A percentile compares a stretch with the other conserved stretches of the same genome.
Conservation (phyloP, 116 monocot genomes). For the Posidonia oceanica region DNA sequence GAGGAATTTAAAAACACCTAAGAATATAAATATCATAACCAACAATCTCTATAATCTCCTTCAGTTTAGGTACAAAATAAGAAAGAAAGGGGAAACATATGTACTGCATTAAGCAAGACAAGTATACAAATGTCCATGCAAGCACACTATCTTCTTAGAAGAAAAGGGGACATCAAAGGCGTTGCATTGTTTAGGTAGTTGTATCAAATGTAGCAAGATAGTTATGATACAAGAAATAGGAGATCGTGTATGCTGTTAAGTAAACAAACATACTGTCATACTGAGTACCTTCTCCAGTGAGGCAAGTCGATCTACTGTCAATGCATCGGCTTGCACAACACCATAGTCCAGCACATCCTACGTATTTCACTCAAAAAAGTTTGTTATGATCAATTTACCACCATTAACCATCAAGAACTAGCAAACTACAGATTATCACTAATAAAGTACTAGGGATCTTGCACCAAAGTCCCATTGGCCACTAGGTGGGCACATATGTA, state of each 20-base stretch:
- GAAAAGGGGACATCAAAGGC: neutral
- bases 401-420: neutral
- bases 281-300: conserved; percentile 76
- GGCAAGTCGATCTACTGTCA: conserved; percentile 89
- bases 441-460: neutral
- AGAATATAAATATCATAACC: no score
- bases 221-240: neutral
- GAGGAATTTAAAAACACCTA: conserved; percentile 15
- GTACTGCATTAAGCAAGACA: neutral
- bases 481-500: neutral
- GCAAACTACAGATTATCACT: neutral
- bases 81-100: neutral
- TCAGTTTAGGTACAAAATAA: conserved; percentile 1
- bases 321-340: conserved; percentile 90
- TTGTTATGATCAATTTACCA: neutral
- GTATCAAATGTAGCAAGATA: conserved; percentile 3
- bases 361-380: conserved; percentile 5
- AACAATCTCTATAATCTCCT: neutral
- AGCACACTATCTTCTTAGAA: neutral
- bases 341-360: conserved; percentile 93
- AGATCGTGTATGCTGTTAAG: neutral
- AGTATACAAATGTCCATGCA: neutral
- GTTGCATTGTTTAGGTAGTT: no score
- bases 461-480: neutral
- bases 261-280: neutral